phyloP scores from a whole-genome alignment of 345 rosid species.

The Gossypium bickii region DNA sequence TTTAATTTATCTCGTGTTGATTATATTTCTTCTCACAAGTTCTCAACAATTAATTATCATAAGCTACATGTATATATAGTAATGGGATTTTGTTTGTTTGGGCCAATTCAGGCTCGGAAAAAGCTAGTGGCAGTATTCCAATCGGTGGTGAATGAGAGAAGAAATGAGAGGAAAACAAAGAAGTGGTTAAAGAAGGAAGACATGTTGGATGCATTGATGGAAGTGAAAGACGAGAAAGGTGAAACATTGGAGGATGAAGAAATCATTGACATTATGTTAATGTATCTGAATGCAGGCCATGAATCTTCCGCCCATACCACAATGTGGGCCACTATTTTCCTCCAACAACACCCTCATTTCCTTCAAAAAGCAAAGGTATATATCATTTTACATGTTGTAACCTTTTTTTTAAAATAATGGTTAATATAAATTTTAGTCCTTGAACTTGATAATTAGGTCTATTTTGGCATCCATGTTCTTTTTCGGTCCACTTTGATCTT shows the following conservation, averaged over 20 bases:
- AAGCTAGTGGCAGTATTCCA: constrained; percentile 59
- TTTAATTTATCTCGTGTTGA: no score
- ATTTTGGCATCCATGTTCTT: no score
- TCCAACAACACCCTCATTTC: constrained; percentile 63
- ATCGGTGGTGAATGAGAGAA: constrained; percentile 50
- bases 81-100: neutral
- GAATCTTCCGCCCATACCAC: constrained; percentile 85
- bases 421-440: no score
- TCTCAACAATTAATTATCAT: no score
- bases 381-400: no score
- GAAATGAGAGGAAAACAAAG: constrained; percentile 31
- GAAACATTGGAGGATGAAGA: constrained; percentile 58
- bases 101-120: constrained; percentile 54
- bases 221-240: constrained; percentile 65
- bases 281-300: constrained; percentile 90
- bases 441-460: no score
- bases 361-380: constrained; percentile 61
- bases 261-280: constrained; percentile 68
- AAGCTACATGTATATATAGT: neutral
- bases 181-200: constrained; percentile 38
- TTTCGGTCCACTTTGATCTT: no score
- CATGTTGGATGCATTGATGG: constrained; percentile 72
- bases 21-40: no score
- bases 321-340: constrained; percentile 76
- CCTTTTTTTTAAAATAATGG: no score